Conservation (phyloP, 306 rosid species). For the Rosa persica region DNA sequence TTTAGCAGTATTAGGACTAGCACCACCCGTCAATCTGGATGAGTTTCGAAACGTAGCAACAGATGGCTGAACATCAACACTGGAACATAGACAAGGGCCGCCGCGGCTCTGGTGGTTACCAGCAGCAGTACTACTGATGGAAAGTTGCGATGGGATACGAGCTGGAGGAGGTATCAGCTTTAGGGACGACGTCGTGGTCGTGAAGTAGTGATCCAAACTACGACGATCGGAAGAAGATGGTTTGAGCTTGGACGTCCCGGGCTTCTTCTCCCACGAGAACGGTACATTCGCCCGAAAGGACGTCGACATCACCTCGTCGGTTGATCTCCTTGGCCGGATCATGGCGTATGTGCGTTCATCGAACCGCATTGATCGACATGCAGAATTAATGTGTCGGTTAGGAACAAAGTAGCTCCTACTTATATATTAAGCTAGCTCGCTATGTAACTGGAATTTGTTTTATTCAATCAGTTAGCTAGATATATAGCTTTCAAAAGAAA, state of each 20-base stretch:
- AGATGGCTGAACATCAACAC: not conserved
- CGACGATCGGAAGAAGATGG: not conserved
- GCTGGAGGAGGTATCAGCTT: slow-evolving; percentile 22
- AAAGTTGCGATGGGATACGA: not conserved
- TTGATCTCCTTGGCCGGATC: slow-evolving; percentile 12
- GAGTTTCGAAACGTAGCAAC: not conserved
- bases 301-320: not conserved
- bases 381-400: not conserved
- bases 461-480: not conserved
- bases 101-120: not conserved
- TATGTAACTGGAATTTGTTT: not conserved
- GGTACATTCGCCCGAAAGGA: slow-evolving; percentile 30
- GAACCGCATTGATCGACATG: not conserved
- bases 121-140: not conserved
- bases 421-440: not conserved
- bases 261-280: slow-evolving; percentile 60
- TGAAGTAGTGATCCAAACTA: slow-evolving; percentile 3
- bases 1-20: not conserved
- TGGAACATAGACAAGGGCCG: not conserved
- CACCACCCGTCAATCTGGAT: not conserved
- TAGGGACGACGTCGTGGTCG: not conserved
- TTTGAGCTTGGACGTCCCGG: slow-evolving; percentile 29
- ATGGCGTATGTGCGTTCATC: not conserved
- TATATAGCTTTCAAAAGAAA: not conserved
- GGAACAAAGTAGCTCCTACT: not conserved